Evolutionary conservation across 2,329 filamentous ascomycete genomes (phyloP).

Genomic region (Sporothrix pallida): DNA sequence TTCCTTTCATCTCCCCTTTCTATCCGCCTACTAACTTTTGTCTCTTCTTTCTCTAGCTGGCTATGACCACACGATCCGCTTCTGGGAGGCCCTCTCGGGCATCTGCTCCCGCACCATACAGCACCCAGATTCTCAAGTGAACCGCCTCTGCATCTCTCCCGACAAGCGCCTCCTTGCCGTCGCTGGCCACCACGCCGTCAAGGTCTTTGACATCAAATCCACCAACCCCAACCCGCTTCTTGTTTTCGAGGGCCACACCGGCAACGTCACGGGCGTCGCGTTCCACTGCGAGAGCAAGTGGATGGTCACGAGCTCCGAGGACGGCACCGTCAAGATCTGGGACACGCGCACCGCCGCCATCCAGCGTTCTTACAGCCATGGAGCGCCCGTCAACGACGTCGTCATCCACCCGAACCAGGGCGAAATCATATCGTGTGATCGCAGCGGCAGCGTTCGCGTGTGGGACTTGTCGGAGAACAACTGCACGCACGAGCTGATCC

Average conservation of each 20-base stretch:
- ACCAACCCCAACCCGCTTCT: conserved; percentile 94
- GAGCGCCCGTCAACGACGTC: conserved; percentile 90
- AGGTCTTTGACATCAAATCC: conserved; percentile 98
- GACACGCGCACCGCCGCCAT: conserved; percentile 84
- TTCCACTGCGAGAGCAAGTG: conserved; percentile 99
- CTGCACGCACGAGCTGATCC: conserved; percentile 93
- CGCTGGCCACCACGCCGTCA: conserved; percentile 80
- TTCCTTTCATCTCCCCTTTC: neutral
- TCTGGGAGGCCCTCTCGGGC: conserved; percentile 97
- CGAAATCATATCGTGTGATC: conserved; percentile 95
- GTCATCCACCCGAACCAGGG: conserved; percentile 99
- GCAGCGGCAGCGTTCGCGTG: conserved; percentile 87
- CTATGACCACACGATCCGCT: conserved; percentile 71
- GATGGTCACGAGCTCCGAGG: conserved; percentile 98
- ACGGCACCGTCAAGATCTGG: conserved; percentile 97
- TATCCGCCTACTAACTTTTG: neutral
- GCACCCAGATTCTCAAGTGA: conserved; percentile 97
- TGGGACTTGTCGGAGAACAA: conserved; percentile 98
- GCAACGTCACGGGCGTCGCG: conserved; percentile 93
- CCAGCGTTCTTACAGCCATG: conserved; percentile 92
- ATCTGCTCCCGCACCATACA: conserved; percentile 98
- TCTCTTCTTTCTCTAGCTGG: conserved; percentile 52
- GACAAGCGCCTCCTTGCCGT: conserved; percentile 96
- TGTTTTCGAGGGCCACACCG: conserved; percentile 93
- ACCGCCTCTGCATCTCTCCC: conserved; percentile 95